phyloP scores from a whole-genome alignment of 2,329 filamentous ascomycete species.

The Cladosporium austrohemisphaericum region DNA sequence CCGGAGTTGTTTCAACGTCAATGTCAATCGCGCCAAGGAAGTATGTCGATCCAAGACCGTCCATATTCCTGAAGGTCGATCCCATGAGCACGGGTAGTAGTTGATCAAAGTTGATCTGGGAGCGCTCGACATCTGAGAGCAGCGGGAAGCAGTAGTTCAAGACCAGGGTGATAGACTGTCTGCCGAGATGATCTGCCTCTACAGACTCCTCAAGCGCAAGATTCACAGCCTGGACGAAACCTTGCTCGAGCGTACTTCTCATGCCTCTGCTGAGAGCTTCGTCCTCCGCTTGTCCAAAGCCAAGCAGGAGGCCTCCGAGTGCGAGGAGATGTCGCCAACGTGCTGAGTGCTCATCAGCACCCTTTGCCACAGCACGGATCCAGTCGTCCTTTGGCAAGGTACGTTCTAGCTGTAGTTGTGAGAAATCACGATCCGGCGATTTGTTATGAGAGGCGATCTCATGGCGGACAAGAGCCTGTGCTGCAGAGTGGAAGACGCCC shows the following conservation, averaged over 20 bases:
- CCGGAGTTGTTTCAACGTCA: constrained; percentile 58
- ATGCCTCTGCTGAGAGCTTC: constrained; percentile 62
- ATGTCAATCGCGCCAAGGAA: constrained; percentile 68
- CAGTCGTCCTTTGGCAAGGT: constrained; percentile 49
- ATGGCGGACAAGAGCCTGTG: constrained; percentile 52
- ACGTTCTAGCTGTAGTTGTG: constrained; percentile 29
- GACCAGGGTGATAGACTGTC: constrained; percentile 59
- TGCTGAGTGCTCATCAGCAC: constrained; percentile 58
- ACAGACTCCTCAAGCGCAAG: constrained; percentile 63
- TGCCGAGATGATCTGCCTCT: constrained; percentile 48
- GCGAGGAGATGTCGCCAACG: constrained; percentile 84
- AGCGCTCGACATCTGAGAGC: constrained; percentile 58
- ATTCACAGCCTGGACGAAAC: constrained; percentile 71
- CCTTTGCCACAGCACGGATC: constrained; percentile 56
- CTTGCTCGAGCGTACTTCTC: constrained; percentile 65
- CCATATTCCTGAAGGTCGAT: constrained; percentile 63
- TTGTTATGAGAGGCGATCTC: constrained; percentile 35
- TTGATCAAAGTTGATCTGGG: constrained; percentile 60
- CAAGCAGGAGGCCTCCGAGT: constrained; percentile 72
- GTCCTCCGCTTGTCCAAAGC: constrained; percentile 63
- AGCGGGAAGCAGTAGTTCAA: constrained; percentile 74
- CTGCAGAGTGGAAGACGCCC: constrained; percentile 68
- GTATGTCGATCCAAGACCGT: constrained; percentile 72
- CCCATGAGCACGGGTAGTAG: constrained; percentile 68
- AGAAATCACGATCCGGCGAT: constrained; percentile 24